These are phyloP conservation scores for Citrus inodora DNA, from an alignment of 345 rosid genomes.

Conservation along the genomic window DNA sequence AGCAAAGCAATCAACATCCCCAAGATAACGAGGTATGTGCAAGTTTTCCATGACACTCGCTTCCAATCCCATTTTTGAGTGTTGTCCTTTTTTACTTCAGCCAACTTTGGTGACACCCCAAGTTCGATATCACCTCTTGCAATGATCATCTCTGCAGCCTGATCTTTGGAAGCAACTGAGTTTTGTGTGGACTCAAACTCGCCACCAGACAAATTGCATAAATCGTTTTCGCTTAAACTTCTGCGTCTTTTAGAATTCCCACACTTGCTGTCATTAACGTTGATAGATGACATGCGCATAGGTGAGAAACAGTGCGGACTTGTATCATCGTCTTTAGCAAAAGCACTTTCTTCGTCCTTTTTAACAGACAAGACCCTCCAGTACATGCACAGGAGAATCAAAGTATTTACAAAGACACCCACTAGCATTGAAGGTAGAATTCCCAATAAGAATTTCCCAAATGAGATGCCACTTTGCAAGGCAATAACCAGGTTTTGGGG, in stretches of 20 bases:
- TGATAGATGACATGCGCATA: neutral
- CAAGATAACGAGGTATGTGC: neutral
- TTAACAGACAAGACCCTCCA: neutral
- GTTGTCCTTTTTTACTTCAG: neutral
- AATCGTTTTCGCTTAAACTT: neutral
- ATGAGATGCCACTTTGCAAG: neutral
- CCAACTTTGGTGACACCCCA: neutral
- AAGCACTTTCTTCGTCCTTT: neutral
- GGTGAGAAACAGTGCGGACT: neutral
- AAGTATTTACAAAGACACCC: neutral
- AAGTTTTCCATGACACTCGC: neutral
- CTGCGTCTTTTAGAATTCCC: neutral
- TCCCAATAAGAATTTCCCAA: neutral
- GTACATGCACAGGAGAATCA: neutral
- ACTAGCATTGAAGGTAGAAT: conserved; percentile 7
- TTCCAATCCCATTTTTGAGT: neutral
- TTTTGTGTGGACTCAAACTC: neutral
- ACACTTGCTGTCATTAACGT: neutral
- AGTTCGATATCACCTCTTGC: neutral
- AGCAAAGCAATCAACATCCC: conserved; percentile 3
- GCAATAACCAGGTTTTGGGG: conserved; percentile 11
- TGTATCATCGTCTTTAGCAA: neutral
- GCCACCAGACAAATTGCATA: neutral
- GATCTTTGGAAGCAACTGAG: neutral
- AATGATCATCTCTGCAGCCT: too few relatives aligned